phyloP scores from a whole-genome alignment of 305 asterid genomes.

The Solanum hybrid region DNA sequence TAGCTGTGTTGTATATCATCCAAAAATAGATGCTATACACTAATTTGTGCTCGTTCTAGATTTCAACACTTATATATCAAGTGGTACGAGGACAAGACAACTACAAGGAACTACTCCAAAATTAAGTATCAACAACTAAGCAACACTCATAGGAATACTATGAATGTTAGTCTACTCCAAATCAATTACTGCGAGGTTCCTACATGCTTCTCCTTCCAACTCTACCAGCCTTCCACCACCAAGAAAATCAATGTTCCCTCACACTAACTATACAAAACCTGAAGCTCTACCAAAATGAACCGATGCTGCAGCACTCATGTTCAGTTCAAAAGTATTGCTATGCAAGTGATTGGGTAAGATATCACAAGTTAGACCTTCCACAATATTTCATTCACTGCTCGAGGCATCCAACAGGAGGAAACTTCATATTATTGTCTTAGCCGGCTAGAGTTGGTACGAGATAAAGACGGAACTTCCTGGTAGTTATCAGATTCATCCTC shows the following conservation, averaged over 20 bases:
- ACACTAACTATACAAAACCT: neutral
- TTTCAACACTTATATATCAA: neutral
- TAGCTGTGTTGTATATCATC: neutral
- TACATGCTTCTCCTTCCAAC: neutral
- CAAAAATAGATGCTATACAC: neutral
- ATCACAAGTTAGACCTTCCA: neutral
- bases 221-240: neutral
- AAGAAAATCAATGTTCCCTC: neutral
- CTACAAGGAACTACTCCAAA: neutral
- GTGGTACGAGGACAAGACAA: too few species aligned
- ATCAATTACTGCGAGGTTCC: neutral
- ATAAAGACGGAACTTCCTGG: constrained; percentile 33
- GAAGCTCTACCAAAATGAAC: neutral
- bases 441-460: constrained; percentile 37
- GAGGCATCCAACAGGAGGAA: neutral
- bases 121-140: neutral
- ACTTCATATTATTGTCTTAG: constrained; percentile 38
- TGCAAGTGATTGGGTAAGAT: neutral
- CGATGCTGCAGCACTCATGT: neutral
- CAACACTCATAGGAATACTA: neutral
- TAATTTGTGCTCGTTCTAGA: neutral
- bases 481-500: constrained; percentile 74
- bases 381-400: neutral
- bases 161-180: neutral
- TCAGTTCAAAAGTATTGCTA: neutral